phyloP scores from a whole-genome alignment of 192 early-diverging fungal genomes.

The Phlyctochytrium planicorne region DNA sequence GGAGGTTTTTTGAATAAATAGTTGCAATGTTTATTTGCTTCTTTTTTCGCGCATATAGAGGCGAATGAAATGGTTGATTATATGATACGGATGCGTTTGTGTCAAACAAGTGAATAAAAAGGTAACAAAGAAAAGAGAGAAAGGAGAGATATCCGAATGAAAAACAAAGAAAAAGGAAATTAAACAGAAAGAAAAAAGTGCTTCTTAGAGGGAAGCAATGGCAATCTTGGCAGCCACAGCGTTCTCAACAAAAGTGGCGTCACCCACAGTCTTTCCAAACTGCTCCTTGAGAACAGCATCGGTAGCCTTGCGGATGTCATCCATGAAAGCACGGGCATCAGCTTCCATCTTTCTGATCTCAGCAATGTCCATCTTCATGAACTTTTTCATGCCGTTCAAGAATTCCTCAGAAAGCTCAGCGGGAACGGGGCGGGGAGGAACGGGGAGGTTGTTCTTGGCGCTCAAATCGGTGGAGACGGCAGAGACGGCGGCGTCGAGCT shows the following conservation, averaged over 20 bases:
- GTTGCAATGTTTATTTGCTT: too few relatives aligned
- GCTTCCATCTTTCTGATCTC: constrained; percentile 1
- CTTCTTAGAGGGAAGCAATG: constrained; percentile 1
- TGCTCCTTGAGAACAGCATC: background rate
- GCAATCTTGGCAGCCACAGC: constrained; percentile 2
- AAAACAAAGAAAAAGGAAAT: too few relatives aligned
- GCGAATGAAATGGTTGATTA: too few relatives aligned
- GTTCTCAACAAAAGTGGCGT: background rate
- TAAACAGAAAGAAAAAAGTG: too few relatives aligned
- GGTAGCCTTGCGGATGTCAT: background rate
- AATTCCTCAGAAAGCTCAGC: background rate
- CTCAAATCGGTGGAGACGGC: background rate
- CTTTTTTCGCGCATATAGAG: too few relatives aligned
- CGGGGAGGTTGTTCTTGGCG: too few relatives aligned
- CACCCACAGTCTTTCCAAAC: too few relatives aligned
- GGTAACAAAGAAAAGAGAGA: too few relatives aligned
- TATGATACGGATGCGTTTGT: too few relatives aligned
- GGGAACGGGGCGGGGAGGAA: background rate
- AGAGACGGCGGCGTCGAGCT: background rate
- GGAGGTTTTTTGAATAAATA: too few relatives aligned
- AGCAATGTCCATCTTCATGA: constrained; percentile 3
- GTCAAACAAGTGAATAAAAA: too few relatives aligned
- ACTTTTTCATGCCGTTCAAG: background rate
- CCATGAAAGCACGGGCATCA: background rate
- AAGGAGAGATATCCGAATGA: too few relatives aligned